Evolutionary conservation across 352 stramenopile species (phyloP).

Genomic region (Globisporangium abappressorium): DNA sequence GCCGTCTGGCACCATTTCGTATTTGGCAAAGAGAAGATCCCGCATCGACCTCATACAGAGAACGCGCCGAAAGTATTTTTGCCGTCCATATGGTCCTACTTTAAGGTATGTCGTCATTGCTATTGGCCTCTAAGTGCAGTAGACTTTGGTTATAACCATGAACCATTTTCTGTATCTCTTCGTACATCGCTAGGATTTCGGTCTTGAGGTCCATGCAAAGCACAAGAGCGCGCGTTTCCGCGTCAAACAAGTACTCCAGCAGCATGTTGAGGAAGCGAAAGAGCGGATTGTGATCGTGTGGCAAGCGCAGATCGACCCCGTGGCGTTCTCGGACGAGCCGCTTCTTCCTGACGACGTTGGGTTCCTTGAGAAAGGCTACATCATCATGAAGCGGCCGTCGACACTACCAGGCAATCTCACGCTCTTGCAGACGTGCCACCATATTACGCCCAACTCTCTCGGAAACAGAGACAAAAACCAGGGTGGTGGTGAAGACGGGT

Average conservation of each 20-base stretch:
- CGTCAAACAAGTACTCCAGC: conserved; percentile 33
- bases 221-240: conserved; percentile 35
- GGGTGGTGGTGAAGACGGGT: neutral
- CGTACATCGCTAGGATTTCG: conserved; percentile 21
- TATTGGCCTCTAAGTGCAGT: neutral
- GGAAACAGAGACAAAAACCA: neutral
- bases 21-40: conserved; percentile 21
- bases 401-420: conserved; percentile 6
- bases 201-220: conserved; percentile 34
- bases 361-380: conserved; percentile 44
- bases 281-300: conserved; percentile 49
- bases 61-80: conserved; percentile 20
- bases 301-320: conserved; percentile 35
- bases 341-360: conserved; percentile 29
- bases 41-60: conserved; percentile 35
- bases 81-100: conserved; percentile 13
- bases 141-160: neutral
- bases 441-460: conserved; percentile 19
- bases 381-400: conserved; percentile 29
- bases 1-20: conserved; percentile 42
- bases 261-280: conserved; percentile 20
- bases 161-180: neutral
- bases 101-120: conserved; percentile 7
- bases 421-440: conserved; percentile 22
- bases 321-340: conserved; percentile 35